These are phyloP conservation scores for Leccinum truebloodii DNA, from an alignment of 768 basidiomycete genomes.

Conservation along the genomic window DNA sequence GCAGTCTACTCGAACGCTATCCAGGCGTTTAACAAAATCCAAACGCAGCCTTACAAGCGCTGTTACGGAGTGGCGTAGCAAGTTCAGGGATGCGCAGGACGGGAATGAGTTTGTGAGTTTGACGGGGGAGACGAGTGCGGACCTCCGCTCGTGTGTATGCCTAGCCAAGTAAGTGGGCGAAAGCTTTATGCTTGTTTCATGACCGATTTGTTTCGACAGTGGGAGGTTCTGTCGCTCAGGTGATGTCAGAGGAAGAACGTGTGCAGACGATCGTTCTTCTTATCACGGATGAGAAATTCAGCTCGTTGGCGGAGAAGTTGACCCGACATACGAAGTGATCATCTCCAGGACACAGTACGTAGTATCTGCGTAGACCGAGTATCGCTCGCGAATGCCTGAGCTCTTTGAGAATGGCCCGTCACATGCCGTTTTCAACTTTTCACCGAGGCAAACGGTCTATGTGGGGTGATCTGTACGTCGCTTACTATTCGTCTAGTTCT, in stretches of 20 bases:
- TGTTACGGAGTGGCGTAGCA: slow-evolving; percentile 84
- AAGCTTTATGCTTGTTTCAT: neutral
- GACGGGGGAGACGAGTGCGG: too few species aligned
- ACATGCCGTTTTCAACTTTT: slow-evolving; percentile 97
- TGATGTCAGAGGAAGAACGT: slow-evolving; percentile 94
- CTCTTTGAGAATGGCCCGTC: slow-evolving; percentile 94
- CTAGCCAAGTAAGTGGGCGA: slow-evolving; percentile 43
- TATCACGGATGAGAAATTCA: slow-evolving; percentile 92
- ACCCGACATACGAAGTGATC: slow-evolving; percentile 92
- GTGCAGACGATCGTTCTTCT: slow-evolving; percentile 90
- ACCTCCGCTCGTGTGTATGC: too few species aligned
- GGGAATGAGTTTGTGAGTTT: slow-evolving; percentile 93
- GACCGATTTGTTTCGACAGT: slow-evolving; percentile 45
- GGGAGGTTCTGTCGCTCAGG: slow-evolving; percentile 91
- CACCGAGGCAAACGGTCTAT: slow-evolving; percentile 63
- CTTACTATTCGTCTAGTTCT: slow-evolving; percentile 52
- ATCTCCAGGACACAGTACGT: too few species aligned
- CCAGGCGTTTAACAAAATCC: slow-evolving; percentile 95
- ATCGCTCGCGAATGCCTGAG: slow-evolving; percentile 92
- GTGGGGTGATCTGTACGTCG: too few species aligned
- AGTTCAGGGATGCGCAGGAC: slow-evolving; percentile 57
- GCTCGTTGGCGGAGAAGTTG: slow-evolving; percentile 91
- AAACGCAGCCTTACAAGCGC: slow-evolving; percentile 97
- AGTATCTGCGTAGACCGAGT: too few species aligned
- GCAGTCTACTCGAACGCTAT: slow-evolving; percentile 79